Evolutionary conservation across 2,329 filamentous ascomycete genomes (phyloP).

Genomic region (Diplodia scrobiculata): DNA sequence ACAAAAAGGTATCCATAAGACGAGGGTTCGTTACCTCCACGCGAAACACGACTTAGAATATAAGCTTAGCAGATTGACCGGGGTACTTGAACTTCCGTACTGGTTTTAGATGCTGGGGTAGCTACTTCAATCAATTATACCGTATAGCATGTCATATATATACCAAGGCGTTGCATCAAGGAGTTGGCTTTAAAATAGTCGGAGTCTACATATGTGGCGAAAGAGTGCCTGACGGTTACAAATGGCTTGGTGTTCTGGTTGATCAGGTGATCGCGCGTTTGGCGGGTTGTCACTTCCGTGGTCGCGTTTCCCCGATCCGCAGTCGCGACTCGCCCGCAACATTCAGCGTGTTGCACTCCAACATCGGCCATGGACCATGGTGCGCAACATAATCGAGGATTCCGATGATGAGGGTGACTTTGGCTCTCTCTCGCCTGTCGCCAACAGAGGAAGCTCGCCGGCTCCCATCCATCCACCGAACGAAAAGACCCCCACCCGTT

Average conservation of each 20-base stretch:
- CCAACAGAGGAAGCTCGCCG: slow-evolving; percentile 25
- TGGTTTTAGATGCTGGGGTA: background rate
- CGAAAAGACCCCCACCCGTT: slow-evolving; percentile 32
- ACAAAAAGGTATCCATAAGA: too few species aligned
- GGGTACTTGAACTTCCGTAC: background rate
- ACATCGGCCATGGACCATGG: slow-evolving; percentile 14
- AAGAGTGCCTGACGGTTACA: background rate
- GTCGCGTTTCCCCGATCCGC: background rate
- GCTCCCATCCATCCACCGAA: slow-evolving; percentile 17
- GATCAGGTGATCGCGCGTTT: slow-evolving; percentile 4
- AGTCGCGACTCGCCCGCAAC: background rate
- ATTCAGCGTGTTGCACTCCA: background rate
- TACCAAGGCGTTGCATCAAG: background rate
- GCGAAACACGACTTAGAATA: too few species aligned
- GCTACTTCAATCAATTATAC: background rate
- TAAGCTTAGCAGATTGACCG: too few species aligned
- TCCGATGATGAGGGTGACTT: slow-evolving; percentile 45
- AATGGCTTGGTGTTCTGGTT: too few species aligned
- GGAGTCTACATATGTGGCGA: background rate
- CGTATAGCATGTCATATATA: background rate
- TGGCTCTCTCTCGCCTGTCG: slow-evolving; percentile 31
- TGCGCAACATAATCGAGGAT: slow-evolving; percentile 39
- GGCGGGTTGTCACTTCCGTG: background rate
- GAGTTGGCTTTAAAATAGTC: background rate
- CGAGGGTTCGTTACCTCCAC: too few species aligned